A percentile compares a stretch with the other conserved stretches of the same genome.
phyloP scores from a whole-genome alignment of 169 alveolate genomes.

The Eimeria maxima region DNA sequence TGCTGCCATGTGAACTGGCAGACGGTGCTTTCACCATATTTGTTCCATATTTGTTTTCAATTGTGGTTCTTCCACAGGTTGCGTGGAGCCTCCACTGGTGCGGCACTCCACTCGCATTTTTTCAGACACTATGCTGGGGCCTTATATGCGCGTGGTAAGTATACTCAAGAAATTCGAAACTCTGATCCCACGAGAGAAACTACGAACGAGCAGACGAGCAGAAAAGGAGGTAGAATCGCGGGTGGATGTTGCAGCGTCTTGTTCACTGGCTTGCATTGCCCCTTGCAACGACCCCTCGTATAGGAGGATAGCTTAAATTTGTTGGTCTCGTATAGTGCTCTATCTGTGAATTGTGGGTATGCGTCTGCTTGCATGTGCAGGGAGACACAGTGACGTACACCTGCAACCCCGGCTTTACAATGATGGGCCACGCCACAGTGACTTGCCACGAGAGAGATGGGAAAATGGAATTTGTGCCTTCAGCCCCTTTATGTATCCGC shows the following conservation, averaged over 20 bases:
- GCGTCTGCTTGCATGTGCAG: constrained; percentile 2
- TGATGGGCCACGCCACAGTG: constrained; percentile 66
- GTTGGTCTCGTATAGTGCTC: too few relatives aligned
- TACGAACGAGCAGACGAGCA: not conserved
- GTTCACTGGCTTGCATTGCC: not conserved
- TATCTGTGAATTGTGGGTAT: not conserved
- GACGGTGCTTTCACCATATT: not conserved
- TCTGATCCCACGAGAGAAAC: not conserved
- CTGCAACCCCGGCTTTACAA: constrained; percentile 71
- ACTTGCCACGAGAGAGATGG: constrained; percentile 78
- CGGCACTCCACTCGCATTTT: constrained; percentile 70
- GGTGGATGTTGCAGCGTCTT: not conserved
- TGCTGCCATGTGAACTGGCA: not conserved
- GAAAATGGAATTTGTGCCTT: constrained; percentile 70
- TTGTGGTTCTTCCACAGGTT: constrained; percentile 5
- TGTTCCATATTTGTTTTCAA: not conserved
- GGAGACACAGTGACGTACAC: constrained; percentile 80
- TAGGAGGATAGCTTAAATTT: too few relatives aligned
- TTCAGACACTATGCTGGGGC: constrained; percentile 78
- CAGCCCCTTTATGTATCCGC: constrained; percentile 52
- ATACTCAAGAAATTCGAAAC: not conserved
- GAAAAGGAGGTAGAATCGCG: not conserved
- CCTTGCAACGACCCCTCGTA: not conserved
- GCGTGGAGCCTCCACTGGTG: constrained; percentile 73
- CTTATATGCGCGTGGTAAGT: constrained; percentile 81